Conservation (phyloP, 2,329 filamentous ascomycete genomes). For the Aspergillus glaucus region DNA sequence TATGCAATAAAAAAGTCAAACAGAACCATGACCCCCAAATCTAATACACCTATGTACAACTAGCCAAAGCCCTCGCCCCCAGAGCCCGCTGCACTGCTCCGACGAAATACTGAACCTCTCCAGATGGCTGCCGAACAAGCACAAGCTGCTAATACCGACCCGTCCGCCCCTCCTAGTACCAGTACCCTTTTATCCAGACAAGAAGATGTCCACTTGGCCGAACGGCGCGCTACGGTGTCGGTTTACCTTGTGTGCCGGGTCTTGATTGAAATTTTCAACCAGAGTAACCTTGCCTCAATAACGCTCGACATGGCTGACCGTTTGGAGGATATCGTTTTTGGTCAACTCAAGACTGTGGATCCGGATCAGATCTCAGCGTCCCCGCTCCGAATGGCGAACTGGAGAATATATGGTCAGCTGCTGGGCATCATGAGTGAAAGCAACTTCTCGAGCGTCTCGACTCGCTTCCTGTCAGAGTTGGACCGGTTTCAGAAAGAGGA, state of each 20-base stretch:
- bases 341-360: constrained; percentile 85
- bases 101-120: constrained; percentile 69
- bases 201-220: constrained; percentile 69
- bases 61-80: constrained; percentile 29
- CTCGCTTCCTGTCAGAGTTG: constrained; percentile 74
- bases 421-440: constrained; percentile 94
- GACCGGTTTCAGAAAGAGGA: constrained; percentile 72
- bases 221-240: constrained; percentile 85
- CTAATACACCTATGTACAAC: neutral
- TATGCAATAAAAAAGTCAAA: constrained; percentile 17
- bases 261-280: constrained; percentile 85
- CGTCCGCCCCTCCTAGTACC: constrained; percentile 18
- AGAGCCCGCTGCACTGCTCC: constrained; percentile 47
- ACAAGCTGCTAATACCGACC: constrained; percentile 21
- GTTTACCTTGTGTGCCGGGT: constrained; percentile 95
- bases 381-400: constrained; percentile 83
- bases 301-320: constrained; percentile 90
- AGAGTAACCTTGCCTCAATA: constrained; percentile 76
- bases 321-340: constrained; percentile 90
- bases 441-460: constrained; percentile 78
- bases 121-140: constrained; percentile 37
- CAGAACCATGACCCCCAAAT: constrained; percentile 15
- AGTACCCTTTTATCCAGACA: constrained; percentile 47
- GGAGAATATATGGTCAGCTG: constrained; percentile 87
- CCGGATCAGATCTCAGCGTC: constrained; percentile 66